A percentile compares a stretch with the other conserved stretches of the same genome.
Evolutionary conservation across 805 yeast genomes (phyloP).

Genomic region (Saturnispora hagleri): DNA sequence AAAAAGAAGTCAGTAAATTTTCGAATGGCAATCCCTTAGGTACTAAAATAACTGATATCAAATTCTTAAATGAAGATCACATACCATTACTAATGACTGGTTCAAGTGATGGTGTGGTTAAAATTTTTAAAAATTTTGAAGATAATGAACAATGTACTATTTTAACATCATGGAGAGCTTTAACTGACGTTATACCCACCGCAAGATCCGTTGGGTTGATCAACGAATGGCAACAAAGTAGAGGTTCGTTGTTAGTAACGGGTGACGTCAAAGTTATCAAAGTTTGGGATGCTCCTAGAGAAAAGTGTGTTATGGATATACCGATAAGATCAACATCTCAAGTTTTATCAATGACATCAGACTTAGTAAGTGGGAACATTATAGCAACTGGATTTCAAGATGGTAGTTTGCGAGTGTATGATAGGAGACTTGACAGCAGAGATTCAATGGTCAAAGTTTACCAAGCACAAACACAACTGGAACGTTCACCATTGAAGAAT

Average conservation of each 20-base stretch:
- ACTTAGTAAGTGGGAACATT: constrained; percentile 88
- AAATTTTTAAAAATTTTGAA: constrained; percentile 72
- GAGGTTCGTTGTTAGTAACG: constrained; percentile 84
- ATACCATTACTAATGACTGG: constrained; percentile 77
- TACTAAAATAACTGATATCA: constrained; percentile 78
- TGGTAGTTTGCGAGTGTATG: constrained; percentile 82
- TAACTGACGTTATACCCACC: constrained; percentile 74
- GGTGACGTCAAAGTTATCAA: constrained; percentile 91
- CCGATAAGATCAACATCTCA: constrained; percentile 87
- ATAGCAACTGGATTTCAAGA: constrained; percentile 91
- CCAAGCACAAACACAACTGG: constrained; percentile 36
- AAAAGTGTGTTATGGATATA: constrained; percentile 73
- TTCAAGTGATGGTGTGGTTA: constrained; percentile 89
- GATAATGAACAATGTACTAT: constrained; percentile 45
- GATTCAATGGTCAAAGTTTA: constrained; percentile 81
- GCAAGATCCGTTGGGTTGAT: constrained; percentile 76
- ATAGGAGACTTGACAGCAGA: constrained; percentile 74
- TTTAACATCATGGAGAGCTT: constrained; percentile 86
- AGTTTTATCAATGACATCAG: constrained; percentile 86
- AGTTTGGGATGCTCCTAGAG: constrained; percentile 96
- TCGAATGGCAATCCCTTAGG: constrained; percentile 82
- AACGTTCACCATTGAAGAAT: constrained; percentile 41
- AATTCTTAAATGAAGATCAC: constrained; percentile 88
- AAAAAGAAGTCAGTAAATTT: constrained; percentile 53
- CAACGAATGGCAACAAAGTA: constrained; percentile 94